Evolutionary conservation across 495 filamentous ascomycete species (phyloP).

Genomic region (Xylaria telfairii): DNA sequence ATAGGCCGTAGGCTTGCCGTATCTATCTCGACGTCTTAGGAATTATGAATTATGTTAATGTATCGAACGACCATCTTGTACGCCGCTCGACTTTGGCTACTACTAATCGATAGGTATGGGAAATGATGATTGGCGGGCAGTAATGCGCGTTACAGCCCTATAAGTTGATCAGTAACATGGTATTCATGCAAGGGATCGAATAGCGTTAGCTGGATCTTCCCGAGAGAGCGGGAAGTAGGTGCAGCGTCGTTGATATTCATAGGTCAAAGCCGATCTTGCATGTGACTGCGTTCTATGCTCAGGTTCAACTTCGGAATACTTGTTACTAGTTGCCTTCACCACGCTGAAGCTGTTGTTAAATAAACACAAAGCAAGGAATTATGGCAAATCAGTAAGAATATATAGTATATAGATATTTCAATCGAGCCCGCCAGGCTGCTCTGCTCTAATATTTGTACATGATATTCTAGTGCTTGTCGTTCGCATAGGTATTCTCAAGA

Average conservation of each 20-base stretch:
- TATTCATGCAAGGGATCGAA: background rate
- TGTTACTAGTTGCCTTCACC: background rate
- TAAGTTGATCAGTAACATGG: background rate
- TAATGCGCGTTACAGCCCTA: constrained; percentile 7
- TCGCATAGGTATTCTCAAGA: background rate
- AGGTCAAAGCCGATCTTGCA: background rate
- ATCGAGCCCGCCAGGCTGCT: background rate
- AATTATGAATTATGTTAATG: background rate
- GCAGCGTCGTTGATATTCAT: background rate
- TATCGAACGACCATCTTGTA: background rate
- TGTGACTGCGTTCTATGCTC: background rate
- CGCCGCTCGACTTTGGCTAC: background rate
- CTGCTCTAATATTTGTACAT: constrained; percentile 6
- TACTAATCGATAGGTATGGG: background rate
- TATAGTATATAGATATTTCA: background rate
- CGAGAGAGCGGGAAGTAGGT: background rate
- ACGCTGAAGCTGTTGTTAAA: background rate
- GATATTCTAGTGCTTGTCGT: background rate
- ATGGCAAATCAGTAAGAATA: background rate
- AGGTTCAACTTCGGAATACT: background rate
- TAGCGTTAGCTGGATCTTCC: background rate
- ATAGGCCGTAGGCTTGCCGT: background rate
- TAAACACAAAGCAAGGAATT: background rate
- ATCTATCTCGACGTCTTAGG: background rate
- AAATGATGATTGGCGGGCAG: background rate